Conservation (phyloP, 169 alveolate genomes). For the Cryptosporidium baileyi region DNA sequence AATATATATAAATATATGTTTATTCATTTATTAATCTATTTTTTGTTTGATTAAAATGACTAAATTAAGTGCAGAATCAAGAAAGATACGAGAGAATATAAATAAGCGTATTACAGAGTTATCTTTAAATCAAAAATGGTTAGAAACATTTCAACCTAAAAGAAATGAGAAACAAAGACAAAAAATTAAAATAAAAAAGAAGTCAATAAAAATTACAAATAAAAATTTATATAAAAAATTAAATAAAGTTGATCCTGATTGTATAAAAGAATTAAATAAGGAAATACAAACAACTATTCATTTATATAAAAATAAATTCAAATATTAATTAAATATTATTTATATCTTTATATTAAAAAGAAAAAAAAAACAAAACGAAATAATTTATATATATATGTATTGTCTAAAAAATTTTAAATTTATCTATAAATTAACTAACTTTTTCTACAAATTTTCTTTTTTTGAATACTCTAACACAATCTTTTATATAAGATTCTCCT, state of each 20-base stretch:
- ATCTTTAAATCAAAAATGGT: slow-evolving; percentile 37
- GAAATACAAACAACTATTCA: slow-evolving; percentile 31
- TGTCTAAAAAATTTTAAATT: too few relatives aligned
- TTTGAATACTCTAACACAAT: slow-evolving; percentile 1
- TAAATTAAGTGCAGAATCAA: neutral
- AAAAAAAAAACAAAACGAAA: neutral
- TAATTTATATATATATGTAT: too few relatives aligned
- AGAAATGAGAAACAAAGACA: slow-evolving; percentile 24
- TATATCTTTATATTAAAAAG: neutral
- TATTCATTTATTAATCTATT: too few relatives aligned
- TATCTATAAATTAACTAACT: too few relatives aligned
- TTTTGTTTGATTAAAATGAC: neutral
- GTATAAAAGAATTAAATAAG: neutral
- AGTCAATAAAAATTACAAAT: neutral
- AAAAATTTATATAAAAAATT: neutral
- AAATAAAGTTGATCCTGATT: neutral
- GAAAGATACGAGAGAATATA: neutral
- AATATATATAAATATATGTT: too few relatives aligned
- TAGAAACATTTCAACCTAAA: slow-evolving; percentile 19
- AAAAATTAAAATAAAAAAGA: neutral
- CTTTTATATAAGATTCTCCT: neutral
- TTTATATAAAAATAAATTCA: neutral
- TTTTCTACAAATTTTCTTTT: slow-evolving; percentile 27
- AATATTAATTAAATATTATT: neutral
- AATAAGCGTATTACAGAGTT: slow-evolving; percentile 22